These are phyloP conservation scores for Aspergillus udagawae DNA, from an alignment of 2,329 filamentous ascomycete genomes.

Conservation along the genomic window DNA sequence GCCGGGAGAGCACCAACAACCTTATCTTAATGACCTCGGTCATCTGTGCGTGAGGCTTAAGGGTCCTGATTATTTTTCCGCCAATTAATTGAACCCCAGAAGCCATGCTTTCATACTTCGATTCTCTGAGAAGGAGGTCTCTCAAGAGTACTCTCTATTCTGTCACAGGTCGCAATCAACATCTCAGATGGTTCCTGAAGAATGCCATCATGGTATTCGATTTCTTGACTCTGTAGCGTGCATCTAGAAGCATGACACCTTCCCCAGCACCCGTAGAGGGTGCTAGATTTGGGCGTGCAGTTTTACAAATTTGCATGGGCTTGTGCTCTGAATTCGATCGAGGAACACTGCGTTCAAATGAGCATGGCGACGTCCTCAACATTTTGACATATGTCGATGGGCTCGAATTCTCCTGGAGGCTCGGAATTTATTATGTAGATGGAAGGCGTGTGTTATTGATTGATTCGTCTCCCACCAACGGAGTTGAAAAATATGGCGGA, in stretches of 20 bases:
- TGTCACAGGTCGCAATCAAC: not conserved
- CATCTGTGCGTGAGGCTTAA: not conserved
- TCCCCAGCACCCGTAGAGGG: not conserved
- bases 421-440: not conserved
- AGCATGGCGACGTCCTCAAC: not conserved
- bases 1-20: not conserved
- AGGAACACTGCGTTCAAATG: not conserved
- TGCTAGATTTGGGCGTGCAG: not conserved
- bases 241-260: not conserved
- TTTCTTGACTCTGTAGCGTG: not conserved
- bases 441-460: not conserved
- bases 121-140: not conserved
- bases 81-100: not conserved
- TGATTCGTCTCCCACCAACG: not conserved
- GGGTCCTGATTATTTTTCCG: not conserved
- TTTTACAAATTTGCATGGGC: not conserved
- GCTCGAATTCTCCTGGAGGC: not conserved
- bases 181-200: not conserved
- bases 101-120: not conserved
- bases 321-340: not conserved
- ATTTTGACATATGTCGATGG: not conserved
- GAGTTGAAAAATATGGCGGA: conserved; percentile 13
- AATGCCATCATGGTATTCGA: not conserved
- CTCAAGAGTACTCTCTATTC: not conserved
- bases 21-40: not conserved